phyloP scores from a whole-genome alignment of 108 stramenopile genomes.

The Bacterosira constricta region DNA sequence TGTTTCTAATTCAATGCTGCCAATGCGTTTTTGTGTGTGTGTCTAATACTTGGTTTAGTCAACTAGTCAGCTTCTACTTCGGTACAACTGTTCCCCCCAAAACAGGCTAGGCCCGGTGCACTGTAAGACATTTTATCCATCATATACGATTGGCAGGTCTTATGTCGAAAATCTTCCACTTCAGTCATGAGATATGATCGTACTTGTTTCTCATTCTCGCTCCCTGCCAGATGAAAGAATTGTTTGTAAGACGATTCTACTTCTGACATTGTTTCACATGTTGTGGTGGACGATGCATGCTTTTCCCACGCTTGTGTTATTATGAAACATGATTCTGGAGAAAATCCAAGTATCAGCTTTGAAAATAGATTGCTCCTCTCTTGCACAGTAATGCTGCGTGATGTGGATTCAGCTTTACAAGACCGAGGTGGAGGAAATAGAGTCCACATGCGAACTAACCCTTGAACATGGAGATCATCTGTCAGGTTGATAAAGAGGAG shows the following conservation, averaged over 20 bases:
- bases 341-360: constrained; percentile 5
- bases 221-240: neutral
- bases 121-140: too few relatives aligned
- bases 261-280: neutral
- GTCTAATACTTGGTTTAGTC: too few relatives aligned
- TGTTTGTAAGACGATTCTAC: neutral
- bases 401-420: too few relatives aligned
- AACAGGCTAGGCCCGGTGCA: too few relatives aligned
- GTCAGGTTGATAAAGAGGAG: constrained; percentile 18
- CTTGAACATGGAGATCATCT: constrained; percentile 4
- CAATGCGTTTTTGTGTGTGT: too few relatives aligned
- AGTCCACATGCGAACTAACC: constrained; percentile 22
- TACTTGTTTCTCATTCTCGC: neutral
- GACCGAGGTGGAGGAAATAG: neutral
- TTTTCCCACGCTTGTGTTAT: constrained; percentile 43
- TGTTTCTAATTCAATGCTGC: too few relatives aligned
- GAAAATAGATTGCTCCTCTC: neutral
- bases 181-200: neutral
- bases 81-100: too few relatives aligned
- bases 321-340: constrained; percentile 23
- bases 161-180: neutral
- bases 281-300: neutral
- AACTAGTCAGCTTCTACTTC: too few relatives aligned
- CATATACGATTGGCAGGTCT: neutral
- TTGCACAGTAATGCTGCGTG: neutral